Evolutionary conservation across 805 yeast species (phyloP), one percentile per base, ranked within the genome.

Genomic region (Myxozyma melibiosi): DNA sequence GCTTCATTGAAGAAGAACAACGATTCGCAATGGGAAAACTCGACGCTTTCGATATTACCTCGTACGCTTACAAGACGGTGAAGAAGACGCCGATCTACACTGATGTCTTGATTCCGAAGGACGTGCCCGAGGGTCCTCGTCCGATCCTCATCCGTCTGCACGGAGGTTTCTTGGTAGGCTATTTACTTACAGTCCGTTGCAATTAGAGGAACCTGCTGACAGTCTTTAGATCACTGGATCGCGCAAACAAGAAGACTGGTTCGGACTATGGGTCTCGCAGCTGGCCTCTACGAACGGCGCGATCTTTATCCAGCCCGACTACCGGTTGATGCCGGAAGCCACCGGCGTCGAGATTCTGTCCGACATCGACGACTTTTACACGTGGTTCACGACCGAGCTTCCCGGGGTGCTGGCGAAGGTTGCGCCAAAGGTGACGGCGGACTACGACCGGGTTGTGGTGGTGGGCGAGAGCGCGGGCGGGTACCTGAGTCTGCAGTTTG

Each of bases 391-490:
- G 27, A 39, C 39, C n/a, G 42, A 41, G 11, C 53, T 54, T 33
- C 53, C 50, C n/a, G 38, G 49, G 22, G 22, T 49, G 5, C 22
- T 54, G 16, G 44, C 33, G 45, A 25, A 27, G 16, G 24, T 43
- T 14, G 42, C 50, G 8, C 48, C 54, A 11, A 38, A 35, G 14
- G 53, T 54, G 11, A 43, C 53, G 14, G 44, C 44, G 28, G 58
- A 54, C 37, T 49, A 47, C 35, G 44, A 33, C 46, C 49, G 51
- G 16, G 37, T 54, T 20, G 39, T 49, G 3, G 31, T 25, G 30
- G 33, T 25, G 18, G 58, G 58, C 40, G 58, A 47, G 38, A 48
- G 54, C 30, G 58, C 58, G 6, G 53, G 58, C 30, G 58, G 58
- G 9, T 54, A 54, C 25, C 58, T 54, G 14, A 37, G 46, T 24